Conservation (phyloP, 2,329 filamentous ascomycete species). For the Podosphaera xanthii region DNA sequence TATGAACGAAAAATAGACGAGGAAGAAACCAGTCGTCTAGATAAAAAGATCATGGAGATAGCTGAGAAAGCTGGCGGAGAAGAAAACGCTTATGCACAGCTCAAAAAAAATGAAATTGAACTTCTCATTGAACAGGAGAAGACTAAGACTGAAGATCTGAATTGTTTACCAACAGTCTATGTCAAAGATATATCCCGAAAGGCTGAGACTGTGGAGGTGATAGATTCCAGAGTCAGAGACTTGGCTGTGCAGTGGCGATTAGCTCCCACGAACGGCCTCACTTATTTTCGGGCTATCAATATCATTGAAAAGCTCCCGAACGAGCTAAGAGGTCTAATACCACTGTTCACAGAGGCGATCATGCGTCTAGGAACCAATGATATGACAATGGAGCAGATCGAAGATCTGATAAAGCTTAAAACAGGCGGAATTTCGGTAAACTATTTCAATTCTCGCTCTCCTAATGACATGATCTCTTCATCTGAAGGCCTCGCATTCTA, state of each 20-base stretch:
- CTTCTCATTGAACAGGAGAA: constrained; percentile 66
- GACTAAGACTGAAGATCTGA: constrained; percentile 62
- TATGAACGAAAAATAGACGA: constrained; percentile 52
- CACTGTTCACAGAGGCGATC: constrained; percentile 75
- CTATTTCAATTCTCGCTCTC: constrained; percentile 63
- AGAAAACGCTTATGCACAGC: constrained; percentile 43
- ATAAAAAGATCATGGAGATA: constrained; percentile 48
- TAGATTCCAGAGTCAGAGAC: constrained; percentile 41
- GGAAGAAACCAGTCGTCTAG: constrained; percentile 58
- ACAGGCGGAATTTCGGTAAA: constrained; percentile 75
- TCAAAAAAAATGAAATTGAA: constrained; percentile 58
- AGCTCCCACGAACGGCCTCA: constrained; percentile 82
- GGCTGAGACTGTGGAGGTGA: constrained; percentile 35
- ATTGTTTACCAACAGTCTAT: constrained; percentile 68
- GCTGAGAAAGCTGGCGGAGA: constrained; percentile 45
- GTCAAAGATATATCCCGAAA: constrained; percentile 71
- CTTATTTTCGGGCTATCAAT: constrained; percentile 84
- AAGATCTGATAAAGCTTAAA: constrained; percentile 88
- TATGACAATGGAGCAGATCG: constrained; percentile 80
- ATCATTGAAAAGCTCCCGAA: constrained; percentile 57
- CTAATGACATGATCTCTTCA: constrained; percentile 43
- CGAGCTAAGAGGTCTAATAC: constrained; percentile 63
- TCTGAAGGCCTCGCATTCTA: constrained; percentile 67
- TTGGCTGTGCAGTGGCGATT: constrained; percentile 72
- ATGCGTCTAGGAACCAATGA: constrained; percentile 81